Evolutionary conservation across 2,329 filamentous ascomycete species (phyloP).

Genomic region (Rachicladosporium sp.): DNA sequence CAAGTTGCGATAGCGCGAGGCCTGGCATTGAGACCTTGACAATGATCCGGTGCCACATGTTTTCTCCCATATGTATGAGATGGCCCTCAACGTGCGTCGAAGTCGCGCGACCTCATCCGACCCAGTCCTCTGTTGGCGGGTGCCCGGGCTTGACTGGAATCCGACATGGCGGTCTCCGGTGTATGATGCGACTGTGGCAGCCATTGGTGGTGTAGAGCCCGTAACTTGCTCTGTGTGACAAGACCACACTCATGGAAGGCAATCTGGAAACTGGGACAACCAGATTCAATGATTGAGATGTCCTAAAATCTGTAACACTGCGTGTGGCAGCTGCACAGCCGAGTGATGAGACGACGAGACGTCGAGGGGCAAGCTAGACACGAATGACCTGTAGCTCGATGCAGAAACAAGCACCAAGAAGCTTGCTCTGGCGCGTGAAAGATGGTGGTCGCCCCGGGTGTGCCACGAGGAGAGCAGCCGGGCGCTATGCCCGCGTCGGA

Average conservation of each 20-base stretch:
- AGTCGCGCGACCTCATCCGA: constrained; percentile 27
- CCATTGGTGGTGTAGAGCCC: constrained; percentile 29
- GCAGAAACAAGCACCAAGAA: no score
- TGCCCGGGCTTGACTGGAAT: constrained; percentile 30
- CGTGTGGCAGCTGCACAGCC: background rate
- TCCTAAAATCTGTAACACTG: background rate
- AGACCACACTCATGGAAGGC: constrained; percentile 24
- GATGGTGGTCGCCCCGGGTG: constrained; percentile 3
- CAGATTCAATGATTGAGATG: background rate
- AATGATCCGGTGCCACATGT: no score
- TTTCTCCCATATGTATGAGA: no score
- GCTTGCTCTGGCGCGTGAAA: no score
- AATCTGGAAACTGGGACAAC: constrained; percentile 7
- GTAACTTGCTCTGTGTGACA: constrained; percentile 12
- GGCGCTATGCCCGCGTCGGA: constrained; percentile 7
- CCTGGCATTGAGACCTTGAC: no score
- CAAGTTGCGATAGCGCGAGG: no score
- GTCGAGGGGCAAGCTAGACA: background rate
- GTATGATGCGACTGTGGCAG: constrained; percentile 31
- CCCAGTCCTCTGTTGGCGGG: constrained; percentile 32
- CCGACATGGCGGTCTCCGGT: constrained; percentile 28
- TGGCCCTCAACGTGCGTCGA: no score
- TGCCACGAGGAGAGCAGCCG: constrained; percentile 1
- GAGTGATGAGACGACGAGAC: constrained; percentile 2
- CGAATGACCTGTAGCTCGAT: constrained; percentile 1